Evolutionary conservation across 2,329 filamentous ascomycete genomes (phyloP).

Genomic region (Claviceps fusiformis): DNA sequence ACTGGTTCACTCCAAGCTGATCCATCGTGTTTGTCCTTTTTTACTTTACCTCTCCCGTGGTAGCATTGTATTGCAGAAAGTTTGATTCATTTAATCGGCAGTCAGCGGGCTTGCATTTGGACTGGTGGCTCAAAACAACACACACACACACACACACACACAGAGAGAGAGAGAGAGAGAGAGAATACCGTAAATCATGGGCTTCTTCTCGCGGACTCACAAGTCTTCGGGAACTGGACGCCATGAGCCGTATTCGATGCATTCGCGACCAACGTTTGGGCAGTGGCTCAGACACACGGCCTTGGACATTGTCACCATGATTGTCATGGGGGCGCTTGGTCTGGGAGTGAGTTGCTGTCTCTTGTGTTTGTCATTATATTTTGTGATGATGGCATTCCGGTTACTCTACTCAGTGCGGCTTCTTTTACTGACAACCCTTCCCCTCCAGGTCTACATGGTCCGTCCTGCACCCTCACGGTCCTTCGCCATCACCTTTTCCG

Average conservation of each 20-base stretch:
- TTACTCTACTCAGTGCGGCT: background rate
- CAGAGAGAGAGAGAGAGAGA: background rate
- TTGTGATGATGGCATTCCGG: background rate
- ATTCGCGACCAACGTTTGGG: slow-evolving; percentile 44
- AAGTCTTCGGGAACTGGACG: background rate
- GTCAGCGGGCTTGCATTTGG: no score
- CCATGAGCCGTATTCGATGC: slow-evolving; percentile 27
- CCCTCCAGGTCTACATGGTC: slow-evolving; percentile 43
- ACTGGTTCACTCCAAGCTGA: no score
- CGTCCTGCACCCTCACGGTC: slow-evolving; percentile 43
- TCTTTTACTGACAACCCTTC: background rate
- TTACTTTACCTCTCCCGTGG: no score
- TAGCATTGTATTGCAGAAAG: no score
- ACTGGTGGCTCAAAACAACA: background rate
- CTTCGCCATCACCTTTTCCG: slow-evolving; percentile 52
- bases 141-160: background rate
- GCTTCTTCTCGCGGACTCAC: slow-evolving; percentile 2
- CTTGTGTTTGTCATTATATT: background rate
- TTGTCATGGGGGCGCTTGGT: slow-evolving; percentile 49
- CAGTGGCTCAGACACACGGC: slow-evolving; percentile 57
- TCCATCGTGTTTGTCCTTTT: no score
- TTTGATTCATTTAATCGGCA: no score
- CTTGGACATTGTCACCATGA: slow-evolving; percentile 57
- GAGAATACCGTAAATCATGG: background rate
- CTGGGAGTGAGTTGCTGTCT: slow-evolving; percentile 39